Conservation (phyloP, 1,284 basidiomycete species). For the Ceratobasidium sp. region DNA sequence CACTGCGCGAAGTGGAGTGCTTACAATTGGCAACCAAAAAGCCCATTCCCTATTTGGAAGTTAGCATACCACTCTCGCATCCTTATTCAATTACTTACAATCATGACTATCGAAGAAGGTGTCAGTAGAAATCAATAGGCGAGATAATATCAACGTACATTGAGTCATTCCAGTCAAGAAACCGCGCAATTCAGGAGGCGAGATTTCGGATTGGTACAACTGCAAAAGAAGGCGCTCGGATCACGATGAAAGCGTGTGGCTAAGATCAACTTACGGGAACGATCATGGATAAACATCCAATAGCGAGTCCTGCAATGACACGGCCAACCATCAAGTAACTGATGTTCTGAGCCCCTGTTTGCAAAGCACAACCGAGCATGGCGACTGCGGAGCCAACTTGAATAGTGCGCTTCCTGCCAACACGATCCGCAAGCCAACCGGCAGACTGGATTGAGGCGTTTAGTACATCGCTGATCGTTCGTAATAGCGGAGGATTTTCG, state of each 20-base stretch:
- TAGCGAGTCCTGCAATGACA: slow-evolving; percentile 52
- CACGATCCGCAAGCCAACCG: slow-evolving; percentile 51
- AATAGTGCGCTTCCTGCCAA: slow-evolving; percentile 56
- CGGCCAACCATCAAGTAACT: slow-evolving; percentile 59
- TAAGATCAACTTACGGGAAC: slow-evolving; percentile 54
- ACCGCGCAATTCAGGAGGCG: slow-evolving; percentile 55
- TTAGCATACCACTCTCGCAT: not conserved
- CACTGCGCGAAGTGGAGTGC: not conserved
- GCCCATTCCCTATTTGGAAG: slow-evolving; percentile 44
- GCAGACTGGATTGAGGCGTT: slow-evolving; percentile 18
- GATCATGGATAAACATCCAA: slow-evolving; percentile 54
- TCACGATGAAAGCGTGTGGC: not conserved
- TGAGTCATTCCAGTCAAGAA: slow-evolving; percentile 59
- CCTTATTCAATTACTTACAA: slow-evolving; percentile 27
- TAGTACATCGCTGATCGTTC: slow-evolving; percentile 4
- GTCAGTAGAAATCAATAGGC: slow-evolving; percentile 1
- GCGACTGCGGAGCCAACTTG: slow-evolving; percentile 54
- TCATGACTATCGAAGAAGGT: slow-evolving; percentile 26
- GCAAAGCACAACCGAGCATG: slow-evolving; percentile 54
- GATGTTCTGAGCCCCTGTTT: slow-evolving; percentile 54
- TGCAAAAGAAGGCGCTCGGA: not conserved
- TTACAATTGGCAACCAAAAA: slow-evolving; percentile 53
- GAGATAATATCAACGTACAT: slow-evolving; percentile 21
- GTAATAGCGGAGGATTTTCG: not conserved
- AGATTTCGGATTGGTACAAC: slow-evolving; percentile 53